Evolutionary conservation across 2,329 filamentous ascomycete genomes (phyloP), one percentile per base, ranked within the genome.

Genomic region (Pseudocercospora vitis): DNA sequence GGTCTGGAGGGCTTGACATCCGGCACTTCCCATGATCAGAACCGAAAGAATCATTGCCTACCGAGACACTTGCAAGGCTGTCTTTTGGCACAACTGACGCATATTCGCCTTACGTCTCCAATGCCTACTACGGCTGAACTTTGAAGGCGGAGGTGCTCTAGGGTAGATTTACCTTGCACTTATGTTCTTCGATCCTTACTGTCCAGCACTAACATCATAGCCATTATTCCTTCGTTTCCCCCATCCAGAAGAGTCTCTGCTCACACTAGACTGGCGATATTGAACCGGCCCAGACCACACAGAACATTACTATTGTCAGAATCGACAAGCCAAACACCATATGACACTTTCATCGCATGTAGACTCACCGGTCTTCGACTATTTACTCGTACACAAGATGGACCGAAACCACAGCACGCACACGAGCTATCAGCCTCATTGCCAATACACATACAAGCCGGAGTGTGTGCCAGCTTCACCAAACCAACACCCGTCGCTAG

Each of bases 351-450:
- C 24, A 18, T 9, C 12, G 24, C 21, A 21, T 21, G 24, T 24
- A 42, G 18, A 18, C 21, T 42, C 37, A 26, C 37, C 19, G 37
- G 37, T 42, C 37, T 42, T 42, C 37, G 21, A 42, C 37, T 12
- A n/a, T 11, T 19, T 8, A 18, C 21, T 4, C 18, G 9, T 24
- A 12, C 9, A 42, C 37, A 21, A 42, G 18, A 42, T 42, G 37
- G 37, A 21, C 11, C 37, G 19, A 21, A 42, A 42, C 19, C 19
- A 42, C n/a, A 14, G 14, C 1, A 18, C 16, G 7, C 4, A 18
- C 8, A 12, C 9, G 9, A 23, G 37, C 37, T 23, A 37, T 12
- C 37, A 23, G 6, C 11, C 16, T 6, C 37, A 23, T 3, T 16
- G 11, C 6, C 37, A 40, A n/a, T 24, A 40, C 11, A n/a, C 19